These are phyloP conservation scores for Ceratocystis huliohia DNA, from an alignment of 2,329 filamentous ascomycete species.

Conservation along the genomic window DNA sequence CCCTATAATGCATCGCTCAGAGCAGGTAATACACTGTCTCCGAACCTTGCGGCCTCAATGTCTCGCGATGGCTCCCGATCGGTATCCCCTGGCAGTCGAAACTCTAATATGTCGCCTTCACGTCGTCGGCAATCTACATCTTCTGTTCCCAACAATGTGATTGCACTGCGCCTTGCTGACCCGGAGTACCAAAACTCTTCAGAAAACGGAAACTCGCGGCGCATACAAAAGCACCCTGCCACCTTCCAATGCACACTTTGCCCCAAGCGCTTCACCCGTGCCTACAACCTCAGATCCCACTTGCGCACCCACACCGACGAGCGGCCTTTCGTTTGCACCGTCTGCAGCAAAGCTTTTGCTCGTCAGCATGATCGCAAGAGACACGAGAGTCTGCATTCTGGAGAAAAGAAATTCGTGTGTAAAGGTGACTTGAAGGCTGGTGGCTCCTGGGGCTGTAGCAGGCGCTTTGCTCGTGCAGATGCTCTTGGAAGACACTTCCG, in stretches of 20 bases:
- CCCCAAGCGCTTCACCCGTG: slow-evolving; percentile 88
- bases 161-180: slow-evolving; percentile 84
- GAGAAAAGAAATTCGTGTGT: slow-evolving; percentile 98
- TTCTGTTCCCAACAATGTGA: slow-evolving; percentile 47
- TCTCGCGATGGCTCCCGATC: slow-evolving; percentile 40
- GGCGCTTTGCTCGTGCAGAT: slow-evolving; percentile 88
- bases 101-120: slow-evolving; percentile 29
- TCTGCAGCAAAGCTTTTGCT: slow-evolving; percentile 94
- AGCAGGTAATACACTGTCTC: slow-evolving; percentile 32
- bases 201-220: slow-evolving; percentile 51
- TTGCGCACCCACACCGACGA: slow-evolving; percentile 94
- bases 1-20: slow-evolving; percentile 38
- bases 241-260: slow-evolving; percentile 92
- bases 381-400: slow-evolving; percentile 89
- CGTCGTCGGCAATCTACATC: slow-evolving; percentile 50
- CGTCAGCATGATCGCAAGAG: slow-evolving; percentile 95
- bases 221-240: slow-evolving; percentile 93
- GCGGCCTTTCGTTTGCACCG: slow-evolving; percentile 89
- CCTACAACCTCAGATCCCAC: slow-evolving; percentile 93
- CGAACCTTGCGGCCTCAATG: slow-evolving; percentile 37
- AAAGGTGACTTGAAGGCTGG: slow-evolving; percentile 76
- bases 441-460: slow-evolving; percentile 81
- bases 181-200: slow-evolving; percentile 64
- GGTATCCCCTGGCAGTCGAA: slow-evolving; percentile 46
- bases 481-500: slow-evolving; percentile 89